Percentiles rank a stretch among this genome's conserved stretches.
These are phyloP conservation scores for Posidonia oceanica DNA, from an alignment of 116 monocot genomes.

Conservation along the genomic window DNA sequence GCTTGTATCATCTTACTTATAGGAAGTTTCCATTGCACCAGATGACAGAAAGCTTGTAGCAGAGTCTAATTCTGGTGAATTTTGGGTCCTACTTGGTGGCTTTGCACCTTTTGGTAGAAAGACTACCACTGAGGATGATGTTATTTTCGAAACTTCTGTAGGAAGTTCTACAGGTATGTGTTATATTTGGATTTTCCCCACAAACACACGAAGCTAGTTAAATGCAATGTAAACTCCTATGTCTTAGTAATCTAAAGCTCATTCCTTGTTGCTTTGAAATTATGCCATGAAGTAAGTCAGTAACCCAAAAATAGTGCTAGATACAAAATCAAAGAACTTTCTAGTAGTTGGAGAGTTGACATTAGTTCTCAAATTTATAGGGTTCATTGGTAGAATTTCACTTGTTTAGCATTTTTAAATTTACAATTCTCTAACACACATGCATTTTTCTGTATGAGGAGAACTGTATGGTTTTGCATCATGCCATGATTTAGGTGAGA, in stretches of 20 bases:
- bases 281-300: too few species aligned
- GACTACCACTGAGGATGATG: constrained; percentile 46
- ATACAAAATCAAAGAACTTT: too few species aligned
- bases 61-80: constrained; percentile 48
- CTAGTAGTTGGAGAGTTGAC: too few species aligned
- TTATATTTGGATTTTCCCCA: background rate
- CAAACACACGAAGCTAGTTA: background rate
- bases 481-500: too few species aligned
- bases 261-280: too few species aligned
- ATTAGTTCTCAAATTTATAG: too few species aligned
- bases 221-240: background rate
- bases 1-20: background rate
- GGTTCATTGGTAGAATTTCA: too few species aligned
- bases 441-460: too few species aligned
- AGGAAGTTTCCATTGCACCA: constrained; percentile 8
- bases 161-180: constrained; percentile 59
- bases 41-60: constrained; percentile 78
- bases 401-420: too few species aligned
- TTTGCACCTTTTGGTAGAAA: constrained; percentile 89
- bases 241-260: background rate
- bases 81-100: constrained; percentile 95
- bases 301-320: too few species aligned
- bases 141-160: constrained; percentile 28
- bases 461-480: too few species aligned
- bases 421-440: too few species aligned